Percentiles rank a stretch among this genome's conserved stretches.
These are phyloP conservation scores for Tephrocybe rancida DNA, from an alignment of 768 basidiomycete species.

Conservation along the genomic window DNA sequence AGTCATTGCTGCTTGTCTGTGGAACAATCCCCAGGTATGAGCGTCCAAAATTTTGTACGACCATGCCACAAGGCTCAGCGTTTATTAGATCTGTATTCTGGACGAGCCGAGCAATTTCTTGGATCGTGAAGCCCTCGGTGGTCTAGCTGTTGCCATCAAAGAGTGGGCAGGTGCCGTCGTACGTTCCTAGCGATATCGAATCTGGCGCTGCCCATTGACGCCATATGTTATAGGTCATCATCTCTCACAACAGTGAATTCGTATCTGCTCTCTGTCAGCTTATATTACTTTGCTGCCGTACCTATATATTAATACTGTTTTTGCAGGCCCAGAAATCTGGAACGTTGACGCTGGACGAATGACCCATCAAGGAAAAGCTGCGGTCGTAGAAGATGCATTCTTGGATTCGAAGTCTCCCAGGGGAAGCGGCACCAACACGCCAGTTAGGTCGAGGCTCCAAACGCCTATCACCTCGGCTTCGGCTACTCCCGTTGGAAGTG, in stretches of 20 bases:
- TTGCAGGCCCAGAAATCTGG: conserved; percentile 89
- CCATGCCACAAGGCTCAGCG: neutral
- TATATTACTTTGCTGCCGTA: conserved; percentile 9
- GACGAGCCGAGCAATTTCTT: conserved; percentile 97
- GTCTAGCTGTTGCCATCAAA: conserved; percentile 91
- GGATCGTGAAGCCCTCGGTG: conserved; percentile 94
- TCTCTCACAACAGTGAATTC: conserved; percentile 94
- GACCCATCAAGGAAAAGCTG: conserved; percentile 86
- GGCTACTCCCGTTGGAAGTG: conserved; percentile 79
- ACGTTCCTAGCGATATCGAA: conserved; percentile 27
- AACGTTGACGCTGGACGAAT: conserved; percentile 85
- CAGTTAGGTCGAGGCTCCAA: conserved; percentile 66
- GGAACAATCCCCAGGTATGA: conserved; percentile 90
- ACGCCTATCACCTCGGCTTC: conserved; percentile 70
- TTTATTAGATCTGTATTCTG: conserved; percentile 65
- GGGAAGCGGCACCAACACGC: conserved; percentile 74
- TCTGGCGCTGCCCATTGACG: conserved; percentile 3
- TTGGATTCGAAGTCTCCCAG: conserved; percentile 68
- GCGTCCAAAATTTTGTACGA: neutral
- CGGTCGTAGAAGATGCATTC: conserved; percentile 84
- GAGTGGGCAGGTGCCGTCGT: conserved; percentile 94
- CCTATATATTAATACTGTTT: conserved; percentile 12
- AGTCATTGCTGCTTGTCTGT: conserved; percentile 91
- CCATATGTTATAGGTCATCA: conserved; percentile 67
- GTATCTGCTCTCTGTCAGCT: conserved; percentile 77